Evolutionary conservation across 2,329 filamentous ascomycete genomes (phyloP).

Genomic region (Aureobasidium musti): DNA sequence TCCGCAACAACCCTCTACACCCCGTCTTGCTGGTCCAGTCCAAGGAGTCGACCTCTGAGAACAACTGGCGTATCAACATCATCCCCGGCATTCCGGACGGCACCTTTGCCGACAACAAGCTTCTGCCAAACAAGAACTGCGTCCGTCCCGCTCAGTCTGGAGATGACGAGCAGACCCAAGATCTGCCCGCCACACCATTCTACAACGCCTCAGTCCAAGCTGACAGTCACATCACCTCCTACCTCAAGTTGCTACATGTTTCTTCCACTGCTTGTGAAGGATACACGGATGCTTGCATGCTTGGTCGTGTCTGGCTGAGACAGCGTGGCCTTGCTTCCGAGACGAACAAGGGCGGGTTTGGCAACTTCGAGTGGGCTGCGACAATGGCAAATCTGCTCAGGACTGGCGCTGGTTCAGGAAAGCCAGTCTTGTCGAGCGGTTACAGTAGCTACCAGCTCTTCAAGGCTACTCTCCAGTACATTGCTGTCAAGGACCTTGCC

Average conservation of each 20-base stretch:
- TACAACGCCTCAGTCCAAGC: conserved; percentile 86
- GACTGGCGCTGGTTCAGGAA: conserved; percentile 71
- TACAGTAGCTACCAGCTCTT: conserved; percentile 93
- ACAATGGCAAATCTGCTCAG: conserved; percentile 78
- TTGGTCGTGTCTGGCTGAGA: conserved; percentile 85
- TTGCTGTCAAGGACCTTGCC: conserved; percentile 71
- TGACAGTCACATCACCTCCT: conserved; percentile 71
- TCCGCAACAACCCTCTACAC: conserved; percentile 54
- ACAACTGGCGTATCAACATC: conserved; percentile 67
- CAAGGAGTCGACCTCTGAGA: conserved; percentile 37
- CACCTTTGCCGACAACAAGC: conserved; percentile 70
- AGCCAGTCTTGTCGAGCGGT: conserved; percentile 71
- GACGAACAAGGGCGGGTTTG: conserved; percentile 79
- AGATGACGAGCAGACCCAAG: conserved; percentile 43
- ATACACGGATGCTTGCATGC: conserved; percentile 79
- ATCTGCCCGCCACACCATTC: conserved; percentile 66
- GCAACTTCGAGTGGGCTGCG: conserved; percentile 87
- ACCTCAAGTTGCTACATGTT: conserved; percentile 73
- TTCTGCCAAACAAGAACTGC: conserved; percentile 69
- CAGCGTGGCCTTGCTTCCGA: conserved; percentile 77
- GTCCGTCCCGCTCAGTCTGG: conserved; percentile 60
- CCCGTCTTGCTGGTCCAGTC: conserved; percentile 62
- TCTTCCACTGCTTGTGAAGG: conserved; percentile 67
- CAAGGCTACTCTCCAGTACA: conserved; percentile 87
- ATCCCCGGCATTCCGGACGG: conserved; percentile 71